A percentile compares a stretch with the other conserved stretches of the same genome.
Conservation (phyloP, 345 rosid genomes). For the Atalantia buxifolia region DNA sequence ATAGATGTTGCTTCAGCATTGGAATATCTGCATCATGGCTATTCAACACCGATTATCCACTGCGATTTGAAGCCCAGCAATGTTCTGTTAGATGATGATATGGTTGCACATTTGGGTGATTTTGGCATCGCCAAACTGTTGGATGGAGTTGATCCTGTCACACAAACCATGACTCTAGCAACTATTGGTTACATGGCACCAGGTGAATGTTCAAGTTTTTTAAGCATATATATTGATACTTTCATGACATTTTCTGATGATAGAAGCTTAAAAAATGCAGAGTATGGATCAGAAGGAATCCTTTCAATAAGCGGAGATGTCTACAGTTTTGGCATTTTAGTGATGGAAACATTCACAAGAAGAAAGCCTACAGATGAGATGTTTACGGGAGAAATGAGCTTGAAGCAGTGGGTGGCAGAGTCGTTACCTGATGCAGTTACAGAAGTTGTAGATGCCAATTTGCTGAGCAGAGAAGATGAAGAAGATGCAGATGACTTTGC, state of each 20-base stretch:
- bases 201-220: background rate
- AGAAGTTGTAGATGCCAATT: conserved; percentile 4
- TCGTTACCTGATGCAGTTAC: background rate
- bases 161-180: background rate
- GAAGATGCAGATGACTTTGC: background rate
- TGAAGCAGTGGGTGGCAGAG: conserved; percentile 15
- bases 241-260: too few species aligned
- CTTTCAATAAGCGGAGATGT: conserved; percentile 9
- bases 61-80: background rate
- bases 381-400: conserved; percentile 7
- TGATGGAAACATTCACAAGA: conserved; percentile 18
- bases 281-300: background rate
- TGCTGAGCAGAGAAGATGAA: conserved; percentile 1
- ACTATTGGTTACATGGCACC: background rate
- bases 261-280: background rate
- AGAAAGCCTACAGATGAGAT: conserved; percentile 15
- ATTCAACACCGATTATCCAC: background rate
- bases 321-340: conserved; percentile 12
- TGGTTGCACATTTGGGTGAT: background rate
- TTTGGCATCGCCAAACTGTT: background rate
- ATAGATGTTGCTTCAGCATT: conserved; percentile 10
- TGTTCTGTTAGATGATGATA: background rate
- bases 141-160: background rate
- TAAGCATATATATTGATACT: too few species aligned
- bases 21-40: conserved; percentile 9